Base-by-base conservation (phyloP, 2,329 filamentous ascomycete species). In the Paecilomyces niveus region DNA sequence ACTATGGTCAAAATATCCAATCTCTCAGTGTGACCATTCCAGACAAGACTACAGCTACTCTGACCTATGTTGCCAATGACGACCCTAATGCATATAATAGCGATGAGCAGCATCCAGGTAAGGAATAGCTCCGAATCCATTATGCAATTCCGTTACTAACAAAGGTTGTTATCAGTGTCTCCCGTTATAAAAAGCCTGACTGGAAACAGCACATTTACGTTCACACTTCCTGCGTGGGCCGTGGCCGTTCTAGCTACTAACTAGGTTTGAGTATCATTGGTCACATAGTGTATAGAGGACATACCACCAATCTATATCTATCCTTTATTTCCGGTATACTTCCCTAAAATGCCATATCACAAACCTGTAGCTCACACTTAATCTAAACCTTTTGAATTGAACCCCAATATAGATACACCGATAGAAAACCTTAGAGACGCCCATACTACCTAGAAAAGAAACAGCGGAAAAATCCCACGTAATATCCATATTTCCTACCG, bases 11-110 rank as follows among this genome's bases (percentile, higher is more conserved):
- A 0, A 53, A 65, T 0, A 56, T 60, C 5, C 65, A 67, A 32
- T 64, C 56, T 1, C 64, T 74, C 0, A 65, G 63, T 8, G 61
- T 73, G 2, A 67, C 56, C 3, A 64, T 74, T 26, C 65, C 66
- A 0, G 26, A 61, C 2, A 68, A 67, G 3, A 60, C 54, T 1
- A 56, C 60, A 1, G 69, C 67, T 2, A 62, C 21, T 10, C 18
- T 71, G 26, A 61, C 69, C 24, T 67, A 67, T 58, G 61, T 72
- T 3, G 57, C 64, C 7, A 68, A 66, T 0, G 54, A 61, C 54
- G 62, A 64, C 8, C 61, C 63, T 2, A 58, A 61, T 13, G 62
- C 63, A 8, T 56, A 54, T 13, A 63, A 63, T 26, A 61, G 61
- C 2, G 58, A 62, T n/a, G 54, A 52, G 2, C 58, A 59, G 33